A percentile compares a stretch with the other conserved stretches of the same genome.
Evolutionary conservation across 73 alveolate species (phyloP).

Genomic region (Paramecium caudatum): DNA sequence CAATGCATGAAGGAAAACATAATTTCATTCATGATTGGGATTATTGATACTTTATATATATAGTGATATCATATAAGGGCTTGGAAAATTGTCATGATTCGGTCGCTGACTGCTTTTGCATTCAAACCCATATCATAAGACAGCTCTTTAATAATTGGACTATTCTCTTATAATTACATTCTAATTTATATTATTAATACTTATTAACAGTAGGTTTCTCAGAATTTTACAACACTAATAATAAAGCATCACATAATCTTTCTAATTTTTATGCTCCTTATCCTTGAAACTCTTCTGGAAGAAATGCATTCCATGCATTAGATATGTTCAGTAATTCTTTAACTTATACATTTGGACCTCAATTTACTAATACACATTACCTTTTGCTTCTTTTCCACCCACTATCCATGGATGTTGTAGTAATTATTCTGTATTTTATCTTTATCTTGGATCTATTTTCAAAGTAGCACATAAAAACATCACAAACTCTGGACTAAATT

Average conservation of each 20-base stretch:
- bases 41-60: conserved; percentile 26
- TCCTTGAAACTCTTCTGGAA: conserved; percentile 68
- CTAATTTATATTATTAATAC: background rate
- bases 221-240: background rate
- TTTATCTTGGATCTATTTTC: conserved; percentile 56
- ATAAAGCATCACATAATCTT: conserved; percentile 59
- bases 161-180: conserved; percentile 35
- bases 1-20: background rate
- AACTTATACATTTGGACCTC: conserved; percentile 57
- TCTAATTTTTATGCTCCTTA: conserved; percentile 55
- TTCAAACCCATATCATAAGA: conserved; percentile 59
- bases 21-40: conserved; percentile 61
- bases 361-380: background rate
- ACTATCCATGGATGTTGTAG: conserved; percentile 8
- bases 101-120: conserved; percentile 47
- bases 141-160: conserved; percentile 58
- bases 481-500: conserved; percentile 35
- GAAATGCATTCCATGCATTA: conserved; percentile 31
- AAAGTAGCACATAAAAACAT: background rate
- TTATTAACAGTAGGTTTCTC: conserved; percentile 38
- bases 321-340: conserved; percentile 39
- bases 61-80: conserved; percentile 27
- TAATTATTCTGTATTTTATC: background rate
- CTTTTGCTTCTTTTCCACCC: conserved; percentile 39
- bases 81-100: conserved; percentile 41